A percentile compares a stretch with the other conserved stretches of the same genome.
Conservation (phyloP, 192 early-diverging fungal species). For the Dimargaris verticillata region DNA sequence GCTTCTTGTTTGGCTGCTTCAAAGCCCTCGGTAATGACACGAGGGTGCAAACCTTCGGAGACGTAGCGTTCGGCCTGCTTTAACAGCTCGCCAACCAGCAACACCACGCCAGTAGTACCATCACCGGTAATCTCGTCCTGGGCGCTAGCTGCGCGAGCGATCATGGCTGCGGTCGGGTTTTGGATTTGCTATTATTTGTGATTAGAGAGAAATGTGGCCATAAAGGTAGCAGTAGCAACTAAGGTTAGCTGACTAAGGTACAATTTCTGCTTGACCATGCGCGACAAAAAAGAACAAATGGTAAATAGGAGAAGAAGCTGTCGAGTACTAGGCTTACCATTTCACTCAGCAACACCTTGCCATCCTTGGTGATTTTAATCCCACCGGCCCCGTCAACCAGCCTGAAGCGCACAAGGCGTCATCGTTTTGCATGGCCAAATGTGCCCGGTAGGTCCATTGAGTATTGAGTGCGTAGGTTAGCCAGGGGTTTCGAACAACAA, state of each 20-base stretch:
- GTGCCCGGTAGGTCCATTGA: no score
- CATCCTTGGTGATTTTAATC: constrained; percentile 97
- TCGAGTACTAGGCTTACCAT: constrained; percentile 67
- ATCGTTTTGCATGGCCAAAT: no score
- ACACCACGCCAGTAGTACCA: constrained; percentile 92
- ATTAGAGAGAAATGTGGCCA: no score
- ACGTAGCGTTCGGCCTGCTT: constrained; percentile 90
- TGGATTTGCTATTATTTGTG: constrained; percentile 98
- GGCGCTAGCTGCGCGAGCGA: constrained; percentile 94
- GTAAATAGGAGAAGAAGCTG: no score
- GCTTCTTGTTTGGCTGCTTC: constrained; percentile 94
- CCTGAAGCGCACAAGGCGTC: no score
- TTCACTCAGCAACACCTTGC: constrained; percentile 93
- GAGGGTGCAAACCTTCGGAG: constrained; percentile 91
- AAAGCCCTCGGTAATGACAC: constrained; percentile 90
- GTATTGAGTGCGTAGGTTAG: no score
- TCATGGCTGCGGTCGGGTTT: constrained; percentile 98
- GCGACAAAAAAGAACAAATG: no score
- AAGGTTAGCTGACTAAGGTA: no score
- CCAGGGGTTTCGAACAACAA: no score
- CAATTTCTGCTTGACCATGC: no score
- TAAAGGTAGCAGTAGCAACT: no score
- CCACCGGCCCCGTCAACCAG: constrained; percentile 90
- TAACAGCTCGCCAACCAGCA: constrained; percentile 91
- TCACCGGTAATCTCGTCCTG: constrained; percentile 99